Evolutionary conservation across 805 yeast species (phyloP), one percentile per base, ranked within the genome.

Genomic region (Yarrowia sp.): DNA sequence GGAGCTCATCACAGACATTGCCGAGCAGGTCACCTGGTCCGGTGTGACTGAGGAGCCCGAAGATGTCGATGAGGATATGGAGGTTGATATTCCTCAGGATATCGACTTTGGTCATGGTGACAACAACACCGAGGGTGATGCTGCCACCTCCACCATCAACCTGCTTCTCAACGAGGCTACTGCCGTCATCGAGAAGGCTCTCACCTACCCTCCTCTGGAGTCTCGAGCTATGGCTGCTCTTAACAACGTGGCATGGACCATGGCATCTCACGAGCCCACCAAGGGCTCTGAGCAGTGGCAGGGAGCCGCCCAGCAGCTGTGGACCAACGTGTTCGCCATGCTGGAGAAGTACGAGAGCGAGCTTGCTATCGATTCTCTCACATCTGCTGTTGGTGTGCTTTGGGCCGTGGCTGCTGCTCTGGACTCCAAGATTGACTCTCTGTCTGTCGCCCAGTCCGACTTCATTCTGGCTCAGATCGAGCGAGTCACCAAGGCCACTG

Each of bases 1-100:
- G 22, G 98, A 93, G 73, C 74, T 93, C 36, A 78, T 90, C 28
- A 85, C 97, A 1, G 88, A 92, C 1, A 78, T 86, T 7, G 82
- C 88, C 69, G 97, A 92, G 73, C 75, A 78, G 33, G 69, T 80
- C 8, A 83, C 84, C 35, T 58, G 64, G 64, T 33, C 64, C n/a
- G 64, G 64, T 4, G 65, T 64, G 35, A 31, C 48, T 5, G 66
- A 57, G 13, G 67, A 62, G 31, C 48, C 53, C 4, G 69, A 62
- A 15, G 65, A 42, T 18, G 72, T 51, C 3, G 65, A 55, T 48
- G 69, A 61, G 11, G 72, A 68, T 8, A 57, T 45, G 35, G 67
- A 64, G 32, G 58, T 31, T n/a, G 66, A 44, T 11, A 61, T 45
- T n/a, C 69, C 65, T 28, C 67, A 60, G 17, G 44, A 38, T 11